A percentile compares a stretch with the other conserved stretches of the same genome.
phyloP scores from a whole-genome alignment of 2,329 filamentous ascomycete species.

The Chaetomiaceae sp. region DNA sequence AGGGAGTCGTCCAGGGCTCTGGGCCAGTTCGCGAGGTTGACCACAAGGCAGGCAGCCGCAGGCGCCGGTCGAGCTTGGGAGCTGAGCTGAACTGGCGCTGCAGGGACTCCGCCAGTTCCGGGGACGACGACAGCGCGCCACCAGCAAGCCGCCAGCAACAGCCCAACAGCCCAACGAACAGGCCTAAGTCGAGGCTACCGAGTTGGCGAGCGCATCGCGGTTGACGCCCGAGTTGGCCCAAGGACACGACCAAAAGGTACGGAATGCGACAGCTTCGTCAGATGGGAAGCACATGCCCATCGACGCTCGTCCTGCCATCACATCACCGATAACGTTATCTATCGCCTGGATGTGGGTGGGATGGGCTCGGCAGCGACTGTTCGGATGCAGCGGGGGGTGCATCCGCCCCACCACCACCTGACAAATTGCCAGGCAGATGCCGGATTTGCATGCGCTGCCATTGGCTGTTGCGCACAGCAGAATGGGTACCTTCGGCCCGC shows the following conservation, averaged over 20 bases:
- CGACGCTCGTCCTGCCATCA: too few species aligned
- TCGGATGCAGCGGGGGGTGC: too few species aligned
- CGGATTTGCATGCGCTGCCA: too few species aligned
- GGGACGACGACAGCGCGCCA: background rate
- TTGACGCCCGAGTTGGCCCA: background rate
- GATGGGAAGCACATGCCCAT: background rate
- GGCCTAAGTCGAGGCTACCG: background rate
- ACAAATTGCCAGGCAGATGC: background rate
- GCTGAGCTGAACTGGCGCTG: slow-evolving; percentile 10
- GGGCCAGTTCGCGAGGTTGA: slow-evolving; percentile 6
- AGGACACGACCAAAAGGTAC: background rate
- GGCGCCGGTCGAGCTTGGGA: slow-evolving; percentile 1
- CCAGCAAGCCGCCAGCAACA: background rate
- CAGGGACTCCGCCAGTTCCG: slow-evolving; percentile 9
- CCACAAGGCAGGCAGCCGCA: slow-evolving; percentile 12
- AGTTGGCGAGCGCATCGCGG: background rate
- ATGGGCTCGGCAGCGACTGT: too few species aligned
- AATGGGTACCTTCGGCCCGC: too few species aligned
- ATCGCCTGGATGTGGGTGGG: too few species aligned
- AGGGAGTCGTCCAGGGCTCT: too few species aligned
- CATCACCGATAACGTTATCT: too few species aligned
- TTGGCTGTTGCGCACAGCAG: too few species aligned
- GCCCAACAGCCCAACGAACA: background rate
- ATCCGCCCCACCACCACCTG: too few species aligned
- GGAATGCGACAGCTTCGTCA: background rate